Percentiles rank a stretch among this genome's conserved stretches.
phyloP scores from a whole-genome alignment of 2,329 filamentous ascomycete genomes.

The Westerdykella aurantiaca region DNA sequence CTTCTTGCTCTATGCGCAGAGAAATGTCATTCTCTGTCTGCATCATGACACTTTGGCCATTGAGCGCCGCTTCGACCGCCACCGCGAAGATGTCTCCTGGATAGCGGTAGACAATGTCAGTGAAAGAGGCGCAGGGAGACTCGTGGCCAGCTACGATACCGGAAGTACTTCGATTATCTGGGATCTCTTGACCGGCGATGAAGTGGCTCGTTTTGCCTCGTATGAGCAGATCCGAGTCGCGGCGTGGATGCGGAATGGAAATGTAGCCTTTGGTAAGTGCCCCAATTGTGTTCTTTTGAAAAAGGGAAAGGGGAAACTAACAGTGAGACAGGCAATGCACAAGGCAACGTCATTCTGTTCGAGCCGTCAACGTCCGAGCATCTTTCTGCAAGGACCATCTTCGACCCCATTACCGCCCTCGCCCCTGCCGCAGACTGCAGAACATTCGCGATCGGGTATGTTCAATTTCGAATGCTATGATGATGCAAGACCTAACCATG shows the following conservation, averaged over 20 bases:
- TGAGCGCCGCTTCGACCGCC: constrained; percentile 77
- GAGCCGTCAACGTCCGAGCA: constrained; percentile 91
- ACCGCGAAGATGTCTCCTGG: constrained; percentile 75
- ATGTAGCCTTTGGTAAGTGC: constrained; percentile 87
- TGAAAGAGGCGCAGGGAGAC: constrained; percentile 73
- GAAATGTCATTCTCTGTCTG: constrained; percentile 74
- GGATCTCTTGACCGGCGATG: constrained; percentile 88
- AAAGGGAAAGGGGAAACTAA: constrained; percentile 1
- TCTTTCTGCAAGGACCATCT: constrained; percentile 83
- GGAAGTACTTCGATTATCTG: constrained; percentile 92
- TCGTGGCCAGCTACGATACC: constrained; percentile 89
- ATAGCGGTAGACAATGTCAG: constrained; percentile 88
- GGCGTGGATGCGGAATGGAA: constrained; percentile 94
- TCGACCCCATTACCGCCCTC: constrained; percentile 89
- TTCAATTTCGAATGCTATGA: constrained; percentile 1
- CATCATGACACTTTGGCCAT: constrained; percentile 90
- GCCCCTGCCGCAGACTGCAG: constrained; percentile 85
- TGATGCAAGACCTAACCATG: constrained; percentile 13
- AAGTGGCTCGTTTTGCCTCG: constrained; percentile 85
- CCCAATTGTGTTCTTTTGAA: background rate
- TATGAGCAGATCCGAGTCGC: constrained; percentile 82
- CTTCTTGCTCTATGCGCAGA: constrained; percentile 83
- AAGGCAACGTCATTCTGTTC: constrained; percentile 91
- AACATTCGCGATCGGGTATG: constrained; percentile 92
- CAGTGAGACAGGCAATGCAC: constrained; percentile 64